phyloP scores from a whole-genome alignment of 768 basidiomycete genomes.

The Lactifluus rugatus region DNA sequence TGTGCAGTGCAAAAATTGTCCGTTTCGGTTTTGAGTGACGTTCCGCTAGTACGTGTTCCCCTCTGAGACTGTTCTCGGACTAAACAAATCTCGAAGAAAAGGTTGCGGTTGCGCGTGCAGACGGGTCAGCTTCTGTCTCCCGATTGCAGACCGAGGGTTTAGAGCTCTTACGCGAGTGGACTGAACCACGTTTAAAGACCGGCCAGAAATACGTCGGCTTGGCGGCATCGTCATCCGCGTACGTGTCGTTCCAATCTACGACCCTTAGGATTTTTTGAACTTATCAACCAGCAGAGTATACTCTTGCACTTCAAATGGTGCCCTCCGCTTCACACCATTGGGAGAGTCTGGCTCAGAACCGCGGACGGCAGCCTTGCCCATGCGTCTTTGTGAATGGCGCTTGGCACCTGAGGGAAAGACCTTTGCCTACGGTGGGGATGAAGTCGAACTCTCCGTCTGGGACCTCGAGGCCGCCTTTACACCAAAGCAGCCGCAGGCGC shows the following conservation, averaged over 20 bases:
- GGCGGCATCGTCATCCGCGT: conserved; percentile 40
- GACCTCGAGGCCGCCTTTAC: conserved; percentile 50
- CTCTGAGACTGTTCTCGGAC: conserved; percentile 1
- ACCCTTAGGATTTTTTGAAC: neutral
- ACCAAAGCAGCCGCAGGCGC: conserved; percentile 20
- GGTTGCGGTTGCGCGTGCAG: conserved; percentile 56
- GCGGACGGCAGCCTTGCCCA: conserved; percentile 44
- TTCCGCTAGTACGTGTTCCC: neutral
- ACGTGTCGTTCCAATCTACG: conserved; percentile 19
- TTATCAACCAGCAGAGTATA: conserved; percentile 34
- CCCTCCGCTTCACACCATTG: conserved; percentile 42
- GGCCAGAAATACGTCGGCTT: conserved; percentile 57
- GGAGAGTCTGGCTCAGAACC: conserved; percentile 21
- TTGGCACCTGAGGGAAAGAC: conserved; percentile 40
- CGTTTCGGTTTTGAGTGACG: conserved; percentile 13
- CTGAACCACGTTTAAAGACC: conserved; percentile 46
- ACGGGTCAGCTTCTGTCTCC: conserved; percentile 44
- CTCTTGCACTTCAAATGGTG: conserved; percentile 71
- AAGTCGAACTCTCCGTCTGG: conserved; percentile 81
- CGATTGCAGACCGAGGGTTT: conserved; percentile 33
- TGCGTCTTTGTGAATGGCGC: conserved; percentile 59
- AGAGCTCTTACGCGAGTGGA: conserved; percentile 43
- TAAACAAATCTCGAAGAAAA: conserved; percentile 35
- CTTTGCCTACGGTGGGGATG: conserved; percentile 79
- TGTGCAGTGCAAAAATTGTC: conserved; percentile 34